Percentiles rank a stretch among this genome's conserved stretches.
Evolutionary conservation across 192 early-diverging fungal species (phyloP).

Genomic region (Powellomyces hirtus): DNA sequence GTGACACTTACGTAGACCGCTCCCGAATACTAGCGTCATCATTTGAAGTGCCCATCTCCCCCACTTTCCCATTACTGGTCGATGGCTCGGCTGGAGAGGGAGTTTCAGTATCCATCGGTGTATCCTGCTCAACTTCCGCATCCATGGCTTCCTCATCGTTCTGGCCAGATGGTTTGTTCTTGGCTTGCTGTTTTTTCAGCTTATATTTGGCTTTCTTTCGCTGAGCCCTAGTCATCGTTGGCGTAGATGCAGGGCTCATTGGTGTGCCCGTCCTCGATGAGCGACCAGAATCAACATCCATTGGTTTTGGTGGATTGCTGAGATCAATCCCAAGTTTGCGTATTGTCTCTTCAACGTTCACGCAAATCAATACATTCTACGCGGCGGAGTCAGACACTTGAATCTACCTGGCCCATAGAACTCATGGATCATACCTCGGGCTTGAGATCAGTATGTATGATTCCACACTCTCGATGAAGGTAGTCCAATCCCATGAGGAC

Average conservation of each 20-base stretch:
- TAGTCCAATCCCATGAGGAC: slow-evolving; percentile 90
- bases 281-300: slow-evolving; percentile 16
- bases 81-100: background rate
- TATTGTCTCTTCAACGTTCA: slow-evolving; percentile 82
- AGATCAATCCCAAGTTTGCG: slow-evolving; percentile 49
- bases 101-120: background rate
- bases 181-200: slow-evolving; percentile 35
- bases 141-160: slow-evolving; percentile 5
- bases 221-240: slow-evolving; percentile 45
- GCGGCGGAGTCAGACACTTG: background rate
- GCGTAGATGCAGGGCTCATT: slow-evolving; percentile 4
- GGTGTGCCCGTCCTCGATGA: slow-evolving; percentile 14
- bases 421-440: slow-evolving; percentile 62
- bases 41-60: no score
- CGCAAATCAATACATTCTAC: slow-evolving; percentile 86
- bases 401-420: background rate
- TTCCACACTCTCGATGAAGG: slow-evolving; percentile 87
- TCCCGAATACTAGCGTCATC: background rate
- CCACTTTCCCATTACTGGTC: background rate
- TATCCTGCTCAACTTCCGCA: background rate
- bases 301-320: slow-evolving; percentile 14
- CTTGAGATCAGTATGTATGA: slow-evolving; percentile 98
- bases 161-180: slow-evolving; percentile 8
- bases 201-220: slow-evolving; percentile 58
- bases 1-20: slow-evolving; percentile 12